phyloP scores from a whole-genome alignment of 768 basidiomycete species.

The Boletus rubroflammeus region DNA sequence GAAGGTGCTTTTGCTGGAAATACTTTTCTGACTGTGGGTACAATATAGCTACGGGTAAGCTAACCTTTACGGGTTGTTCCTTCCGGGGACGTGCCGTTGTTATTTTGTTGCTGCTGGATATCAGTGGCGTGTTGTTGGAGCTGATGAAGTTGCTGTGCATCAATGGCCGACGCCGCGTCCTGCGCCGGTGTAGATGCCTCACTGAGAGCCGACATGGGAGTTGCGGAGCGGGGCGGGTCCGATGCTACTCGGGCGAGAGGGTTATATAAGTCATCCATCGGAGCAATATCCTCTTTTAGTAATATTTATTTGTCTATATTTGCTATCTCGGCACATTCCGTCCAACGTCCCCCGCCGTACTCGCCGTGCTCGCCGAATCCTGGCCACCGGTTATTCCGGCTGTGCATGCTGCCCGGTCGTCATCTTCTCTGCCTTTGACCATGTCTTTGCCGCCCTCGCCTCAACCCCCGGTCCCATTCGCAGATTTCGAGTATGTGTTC shows the following conservation, averaged over 20 bases:
- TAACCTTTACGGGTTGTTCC: conserved; percentile 56
- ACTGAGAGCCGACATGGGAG: conserved; percentile 73
- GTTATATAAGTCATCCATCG: conserved; percentile 29
- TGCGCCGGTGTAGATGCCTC: conserved; percentile 67
- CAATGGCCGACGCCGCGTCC: conserved; percentile 57
- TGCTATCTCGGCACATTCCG: conserved; percentile 21
- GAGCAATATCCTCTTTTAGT: conserved; percentile 26
- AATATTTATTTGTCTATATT: conserved; percentile 26
- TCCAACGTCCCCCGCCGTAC: neutral
- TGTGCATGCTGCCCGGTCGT: conserved; percentile 13
- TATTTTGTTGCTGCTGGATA: conserved; percentile 35
- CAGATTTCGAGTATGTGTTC: conserved; percentile 72
- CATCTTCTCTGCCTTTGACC: conserved; percentile 9
- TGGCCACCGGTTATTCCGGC: conserved; percentile 22
- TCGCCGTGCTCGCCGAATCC: conserved; percentile 4
- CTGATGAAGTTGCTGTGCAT: conserved; percentile 50
- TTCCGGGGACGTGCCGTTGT: conserved; percentile 29
- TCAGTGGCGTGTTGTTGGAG: conserved; percentile 36
- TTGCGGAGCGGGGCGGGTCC: conserved; percentile 39
- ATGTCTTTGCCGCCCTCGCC: conserved; percentile 28
- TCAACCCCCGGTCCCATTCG: conserved; percentile 55
- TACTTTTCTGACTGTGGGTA: conserved; percentile 10
- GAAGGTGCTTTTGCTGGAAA: conserved; percentile 72
- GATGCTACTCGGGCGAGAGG: conserved; percentile 25
- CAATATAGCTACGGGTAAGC: conserved; percentile 26